Conservation (phyloP, 768 basidiomycete species). For the Mycena alexandri region DNA sequence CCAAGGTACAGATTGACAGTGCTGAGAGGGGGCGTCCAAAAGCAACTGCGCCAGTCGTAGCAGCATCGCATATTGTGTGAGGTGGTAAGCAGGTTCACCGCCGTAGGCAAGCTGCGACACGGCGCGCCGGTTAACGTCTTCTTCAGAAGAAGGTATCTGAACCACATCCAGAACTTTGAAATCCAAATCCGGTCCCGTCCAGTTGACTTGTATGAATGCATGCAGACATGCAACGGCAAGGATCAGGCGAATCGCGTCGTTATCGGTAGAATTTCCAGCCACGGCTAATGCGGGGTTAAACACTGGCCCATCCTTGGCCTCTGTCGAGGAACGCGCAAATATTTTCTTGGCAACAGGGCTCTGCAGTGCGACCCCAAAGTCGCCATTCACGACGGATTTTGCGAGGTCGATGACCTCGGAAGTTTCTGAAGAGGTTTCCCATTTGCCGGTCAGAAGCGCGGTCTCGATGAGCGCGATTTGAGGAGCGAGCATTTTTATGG, state of each 20-base stretch:
- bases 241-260: conserved; percentile 70
- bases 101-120: conserved; percentile 82
- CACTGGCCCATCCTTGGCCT: conserved; percentile 50
- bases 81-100: conserved; percentile 97
- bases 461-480: conserved; percentile 57
- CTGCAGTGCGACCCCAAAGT: conserved; percentile 66
- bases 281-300: conserved; percentile 45
- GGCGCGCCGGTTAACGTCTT: conserved; percentile 72
- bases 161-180: conserved; percentile 63
- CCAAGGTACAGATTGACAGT: conserved; percentile 71
- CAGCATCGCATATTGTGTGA: conserved; percentile 75
- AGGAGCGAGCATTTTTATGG: not conserved
- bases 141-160: conserved; percentile 52
- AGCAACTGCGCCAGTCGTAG: conserved; percentile 83
- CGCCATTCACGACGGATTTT: conserved; percentile 69
- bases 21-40: conserved; percentile 63
- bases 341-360: conserved; percentile 58
- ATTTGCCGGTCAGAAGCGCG: conserved; percentile 66
- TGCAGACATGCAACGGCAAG: conserved; percentile 87
- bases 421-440: conserved; percentile 45
- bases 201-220: conserved; percentile 93
- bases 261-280: conserved; percentile 51
- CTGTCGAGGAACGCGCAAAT: conserved; percentile 48
- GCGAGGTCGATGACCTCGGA: conserved; percentile 54
- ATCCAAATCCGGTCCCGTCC: conserved; percentile 92